A percentile compares a stretch with the other conserved stretches of the same genome.
phyloP scores from a whole-genome alignment of 495 filamentous ascomycete genomes.

The Tuber aestivum region DNA sequence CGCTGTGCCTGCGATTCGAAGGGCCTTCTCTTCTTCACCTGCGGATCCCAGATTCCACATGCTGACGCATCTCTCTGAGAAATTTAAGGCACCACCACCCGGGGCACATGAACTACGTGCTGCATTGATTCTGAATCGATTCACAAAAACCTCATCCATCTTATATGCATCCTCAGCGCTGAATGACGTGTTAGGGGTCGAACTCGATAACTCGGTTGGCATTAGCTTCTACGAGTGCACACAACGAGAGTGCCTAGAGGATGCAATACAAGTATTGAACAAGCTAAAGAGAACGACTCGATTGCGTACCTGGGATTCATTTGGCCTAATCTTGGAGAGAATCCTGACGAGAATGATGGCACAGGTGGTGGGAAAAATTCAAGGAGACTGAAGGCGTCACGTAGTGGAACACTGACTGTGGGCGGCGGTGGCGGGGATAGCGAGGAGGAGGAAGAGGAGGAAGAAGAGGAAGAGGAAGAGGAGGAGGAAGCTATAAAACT shows the following conservation, averaged over 20 bases:
- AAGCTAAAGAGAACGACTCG: constrained; percentile 86
- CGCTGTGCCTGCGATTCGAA: constrained; percentile 73
- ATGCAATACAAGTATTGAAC: constrained; percentile 74
- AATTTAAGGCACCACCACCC: constrained; percentile 63
- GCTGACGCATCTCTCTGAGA: constrained; percentile 75
- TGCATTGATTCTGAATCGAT: constrained; percentile 79
- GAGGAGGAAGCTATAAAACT: too few relatives aligned
- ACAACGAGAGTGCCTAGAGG: constrained; percentile 64
- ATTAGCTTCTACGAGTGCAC: constrained; percentile 80
- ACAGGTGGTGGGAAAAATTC: neutral
- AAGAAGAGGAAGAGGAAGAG: neutral
- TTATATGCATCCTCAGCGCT: constrained; percentile 82
- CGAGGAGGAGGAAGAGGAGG: neutral
- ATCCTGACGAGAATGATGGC: constrained; percentile 11
- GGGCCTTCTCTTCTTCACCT: constrained; percentile 73
- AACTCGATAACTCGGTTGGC: constrained; percentile 58
- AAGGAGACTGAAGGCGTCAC: neutral
- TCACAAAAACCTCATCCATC: constrained; percentile 72
- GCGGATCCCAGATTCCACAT: constrained; percentile 85
- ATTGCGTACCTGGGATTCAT: constrained; percentile 91
- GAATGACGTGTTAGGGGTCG: constrained; percentile 63
- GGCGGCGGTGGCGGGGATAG: neutral
- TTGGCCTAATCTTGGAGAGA: constrained; percentile 64
- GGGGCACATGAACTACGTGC: constrained; percentile 70
- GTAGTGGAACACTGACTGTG: neutral